These are phyloP conservation scores for Lachnellula hyalina DNA, from an alignment of 2,329 filamentous ascomycete species.

Conservation along the genomic window DNA sequence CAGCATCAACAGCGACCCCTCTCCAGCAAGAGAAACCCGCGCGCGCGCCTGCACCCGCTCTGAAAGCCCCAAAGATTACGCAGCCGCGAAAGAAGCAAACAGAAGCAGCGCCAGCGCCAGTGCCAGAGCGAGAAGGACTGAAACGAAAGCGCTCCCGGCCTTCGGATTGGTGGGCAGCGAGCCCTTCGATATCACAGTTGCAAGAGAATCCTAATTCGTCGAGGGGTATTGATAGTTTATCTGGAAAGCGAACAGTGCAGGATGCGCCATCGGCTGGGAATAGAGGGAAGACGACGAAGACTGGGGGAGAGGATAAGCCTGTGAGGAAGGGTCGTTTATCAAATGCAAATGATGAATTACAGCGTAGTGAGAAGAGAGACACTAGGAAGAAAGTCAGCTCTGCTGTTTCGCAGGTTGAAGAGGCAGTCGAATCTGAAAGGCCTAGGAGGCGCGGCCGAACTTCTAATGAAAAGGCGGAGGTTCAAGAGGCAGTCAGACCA, in stretches of 20 bases:
- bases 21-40: slow-evolving; percentile 6
- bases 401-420: background rate
- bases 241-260: background rate
- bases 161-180: slow-evolving; percentile 13
- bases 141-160: slow-evolving; percentile 12
- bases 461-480: background rate
- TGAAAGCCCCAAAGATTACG: background rate
- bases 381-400: background rate
- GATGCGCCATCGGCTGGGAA: slow-evolving; percentile 5
- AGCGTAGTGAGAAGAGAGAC: background rate
- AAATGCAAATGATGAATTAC: background rate
- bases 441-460: background rate
- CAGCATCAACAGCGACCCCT: slow-evolving; percentile 4
- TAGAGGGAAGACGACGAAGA: background rate
- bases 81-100: background rate
- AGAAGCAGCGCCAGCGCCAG: background rate
- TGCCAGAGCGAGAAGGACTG: background rate
- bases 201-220: background rate
- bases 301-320: background rate
- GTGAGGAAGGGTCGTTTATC: slow-evolving; percentile 1
- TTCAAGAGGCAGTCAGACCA: background rate
- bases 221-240: background rate
- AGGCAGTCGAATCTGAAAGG: background rate
- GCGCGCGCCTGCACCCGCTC: background rate
- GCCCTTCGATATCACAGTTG: background rate